Conservation (phyloP, 495 filamentous ascomycete species). For the Trichocladium uniseriatum region DNA sequence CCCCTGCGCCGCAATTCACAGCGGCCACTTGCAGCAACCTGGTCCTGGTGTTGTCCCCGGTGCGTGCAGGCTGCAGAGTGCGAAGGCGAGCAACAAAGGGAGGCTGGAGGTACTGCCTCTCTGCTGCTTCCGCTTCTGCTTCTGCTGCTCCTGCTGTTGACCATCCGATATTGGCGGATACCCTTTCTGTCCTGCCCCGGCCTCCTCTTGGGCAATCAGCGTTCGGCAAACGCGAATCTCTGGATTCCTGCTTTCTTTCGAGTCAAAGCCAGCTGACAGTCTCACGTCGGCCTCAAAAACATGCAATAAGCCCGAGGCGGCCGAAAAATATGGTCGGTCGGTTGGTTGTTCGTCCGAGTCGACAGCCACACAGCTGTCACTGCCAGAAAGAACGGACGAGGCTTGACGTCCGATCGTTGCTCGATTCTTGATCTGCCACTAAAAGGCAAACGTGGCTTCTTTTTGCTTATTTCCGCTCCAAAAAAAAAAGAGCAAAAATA, state of each 20-base stretch:
- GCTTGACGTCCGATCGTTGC: not conserved
- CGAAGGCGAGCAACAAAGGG: not conserved
- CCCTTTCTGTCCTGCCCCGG: too few species aligned
- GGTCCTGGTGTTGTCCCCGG: not conserved
- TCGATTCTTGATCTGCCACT: not conserved
- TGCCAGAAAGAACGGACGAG: not conserved
- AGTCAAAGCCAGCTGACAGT: too few species aligned
- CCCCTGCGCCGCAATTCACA: not conserved
- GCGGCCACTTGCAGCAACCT: not conserved
- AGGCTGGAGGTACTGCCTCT: not conserved
- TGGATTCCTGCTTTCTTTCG: too few species aligned
- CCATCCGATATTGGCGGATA: not conserved
- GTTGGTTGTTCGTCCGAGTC: too few species aligned
- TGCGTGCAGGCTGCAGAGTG: too few species aligned
- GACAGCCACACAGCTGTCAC: not conserved
- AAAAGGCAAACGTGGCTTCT: not conserved
- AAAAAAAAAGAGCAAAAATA: too few species aligned
- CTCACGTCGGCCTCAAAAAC: too few species aligned
- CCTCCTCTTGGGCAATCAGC: too few species aligned
- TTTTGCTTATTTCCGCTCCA: too few species aligned
- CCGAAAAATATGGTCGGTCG: too few species aligned
- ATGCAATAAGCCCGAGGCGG: too few species aligned
- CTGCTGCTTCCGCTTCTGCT: not conserved
- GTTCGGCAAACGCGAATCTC: too few species aligned
- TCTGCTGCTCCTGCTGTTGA: not conserved